Evolutionary conservation across 352 stramenopile genomes (phyloP), one percentile per base, ranked within the genome.

Genomic region (Pythium rishiriense): DNA sequence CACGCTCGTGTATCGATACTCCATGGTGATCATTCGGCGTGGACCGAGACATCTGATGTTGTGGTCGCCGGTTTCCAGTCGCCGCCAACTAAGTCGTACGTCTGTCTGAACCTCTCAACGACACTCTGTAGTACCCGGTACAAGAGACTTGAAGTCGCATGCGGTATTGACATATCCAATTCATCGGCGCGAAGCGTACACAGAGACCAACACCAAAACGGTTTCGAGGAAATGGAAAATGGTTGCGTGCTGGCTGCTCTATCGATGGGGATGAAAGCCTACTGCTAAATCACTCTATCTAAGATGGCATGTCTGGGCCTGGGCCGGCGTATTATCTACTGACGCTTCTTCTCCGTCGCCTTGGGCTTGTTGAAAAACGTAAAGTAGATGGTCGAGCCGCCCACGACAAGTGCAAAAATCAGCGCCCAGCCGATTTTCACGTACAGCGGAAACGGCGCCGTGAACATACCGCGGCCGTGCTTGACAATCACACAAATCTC

Each of bases 391-490:
- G 82, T 84, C 33, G 85, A 91, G 46, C 87, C 87, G 22, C 87
- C 71, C n/a, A 90, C 60, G 15, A 96, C 55, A n/a, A 97, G 56
- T 4, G 70, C 55, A 46, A 93, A 87, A 49, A 92, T 87, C 15
- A 91, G 58, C 19, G 75, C 76, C 88, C 88, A 97, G 55, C 82
- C 85, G 28, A 90, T 45, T 64, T 95, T 95, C 48, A 97, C 74
- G 52, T 79, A 81, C 10, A 83, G 58, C 31, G 88, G 87, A 62
- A 97, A 95, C 3, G 88, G 88, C 54, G 75, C 80, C n/a, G 87
- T 95, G 70, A 95, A 95, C 87, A 95, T 95, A 7, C 87, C 87
- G 28, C 76, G 74, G 19, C 87, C 85, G 60, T 95, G 87, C 74
- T 95, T 95, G 62, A 89, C 64, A 51, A 93, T 90, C 65, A 95